Conservation (phyloP, 257 asterid species). For the Pogostemon cablin region DNA sequence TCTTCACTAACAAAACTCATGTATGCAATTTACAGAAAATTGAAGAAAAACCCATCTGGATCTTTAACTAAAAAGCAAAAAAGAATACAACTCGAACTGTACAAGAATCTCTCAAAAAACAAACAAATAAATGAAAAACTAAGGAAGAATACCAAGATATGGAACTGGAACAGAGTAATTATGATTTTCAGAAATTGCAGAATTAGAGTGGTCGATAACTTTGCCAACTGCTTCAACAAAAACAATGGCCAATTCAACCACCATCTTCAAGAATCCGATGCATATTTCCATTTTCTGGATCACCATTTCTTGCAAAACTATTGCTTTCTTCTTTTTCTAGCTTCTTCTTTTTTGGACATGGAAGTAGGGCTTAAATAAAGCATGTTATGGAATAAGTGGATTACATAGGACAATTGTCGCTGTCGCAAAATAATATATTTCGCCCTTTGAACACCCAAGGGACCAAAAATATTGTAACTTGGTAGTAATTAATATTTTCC, state of each 20-base stretch:
- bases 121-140: constrained; percentile 4
- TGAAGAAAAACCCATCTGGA: not conserved
- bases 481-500: not conserved
- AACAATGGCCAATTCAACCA: constrained; percentile 41
- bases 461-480: constrained; percentile 21
- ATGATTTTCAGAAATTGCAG: constrained; percentile 22
- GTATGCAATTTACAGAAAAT: not conserved
- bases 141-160: constrained; percentile 64
- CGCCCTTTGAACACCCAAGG: constrained; percentile 38
- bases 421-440: not conserved
- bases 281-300: constrained; percentile 55
- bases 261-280: constrained; percentile 47
- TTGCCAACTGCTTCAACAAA: constrained; percentile 50
- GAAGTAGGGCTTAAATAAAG: not conserved
- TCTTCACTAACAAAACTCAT: constrained; percentile 23
- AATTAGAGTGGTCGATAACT: constrained; percentile 30
- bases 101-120: constrained; percentile 13
- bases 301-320: constrained; percentile 39
- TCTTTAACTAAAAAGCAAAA: not conserved
- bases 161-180: constrained; percentile 38
- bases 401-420: not conserved
- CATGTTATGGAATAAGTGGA: constrained; percentile 18
- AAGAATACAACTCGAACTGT: not conserved
- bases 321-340: not conserved
- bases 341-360: not conserved